Percentiles rank a stretch among this genome's conserved stretches.
Evolutionary conservation across 2,329 filamentous ascomycete genomes (phyloP).

Genomic region (Botrytis aclada): DNA sequence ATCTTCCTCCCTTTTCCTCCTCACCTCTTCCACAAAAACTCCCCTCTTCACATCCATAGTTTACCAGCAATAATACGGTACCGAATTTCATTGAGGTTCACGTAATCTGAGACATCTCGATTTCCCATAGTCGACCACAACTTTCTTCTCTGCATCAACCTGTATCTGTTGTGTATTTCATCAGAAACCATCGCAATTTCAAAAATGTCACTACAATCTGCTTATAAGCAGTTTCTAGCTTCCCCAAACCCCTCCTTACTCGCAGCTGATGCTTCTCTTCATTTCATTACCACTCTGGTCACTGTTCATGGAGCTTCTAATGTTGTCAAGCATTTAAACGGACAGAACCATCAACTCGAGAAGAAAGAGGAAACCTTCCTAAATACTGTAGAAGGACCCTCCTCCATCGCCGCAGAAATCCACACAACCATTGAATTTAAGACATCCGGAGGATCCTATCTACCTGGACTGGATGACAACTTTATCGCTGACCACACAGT

Average conservation of each 20-base stretch:
- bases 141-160: neutral
- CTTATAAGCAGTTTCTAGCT: conserved; percentile 71
- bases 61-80: neutral
- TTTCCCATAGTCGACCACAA: neutral
- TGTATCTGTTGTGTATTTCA: conserved; percentile 11
- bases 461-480: conserved; percentile 90
- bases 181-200: conserved; percentile 2
- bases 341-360: conserved; percentile 69
- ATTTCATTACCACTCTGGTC: conserved; percentile 89
- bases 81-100: neutral
- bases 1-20: neutral
- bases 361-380: conserved; percentile 80
- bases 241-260: conserved; percentile 62
- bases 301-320: conserved; percentile 66
- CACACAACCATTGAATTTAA: conserved; percentile 82
- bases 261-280: conserved; percentile 63
- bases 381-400: conserved; percentile 66
- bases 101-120: neutral
- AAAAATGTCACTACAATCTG: conserved; percentile 48
- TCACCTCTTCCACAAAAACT: neutral
- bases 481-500: conserved; percentile 82
- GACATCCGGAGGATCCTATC: conserved; percentile 76
- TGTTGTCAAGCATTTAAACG: conserved; percentile 78
- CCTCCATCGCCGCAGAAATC: conserved; percentile 71
- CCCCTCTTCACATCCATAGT: neutral